Base-by-base conservation (phyloP, 2,329 filamentous ascomycete species). In the Raffaelea ambrosiae region DNA sequence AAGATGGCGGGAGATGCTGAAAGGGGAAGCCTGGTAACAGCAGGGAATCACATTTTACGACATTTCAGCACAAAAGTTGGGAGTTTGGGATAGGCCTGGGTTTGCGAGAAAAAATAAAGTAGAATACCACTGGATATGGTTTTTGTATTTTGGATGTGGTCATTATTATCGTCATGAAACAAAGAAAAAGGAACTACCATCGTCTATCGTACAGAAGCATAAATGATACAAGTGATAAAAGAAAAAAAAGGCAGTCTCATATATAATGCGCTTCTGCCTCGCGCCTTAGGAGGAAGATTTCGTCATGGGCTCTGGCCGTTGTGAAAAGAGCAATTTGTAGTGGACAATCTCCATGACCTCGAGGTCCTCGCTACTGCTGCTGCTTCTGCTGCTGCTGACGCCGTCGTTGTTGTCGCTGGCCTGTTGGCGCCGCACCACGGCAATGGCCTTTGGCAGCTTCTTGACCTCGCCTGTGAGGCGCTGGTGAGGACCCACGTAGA, bases 401-500 rank as follows among this genome's bases (percentile, higher is more conserved):
- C 21, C 48, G 59, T 54, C n/a, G 47, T 61, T 55, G 14, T 58
- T 57, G 42, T 85, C 66, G 19, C 56, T 56, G 19, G 56, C 60
- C 19, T 58, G 60, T 49, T 73, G 73, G 58, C 77, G 79, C 53
- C 81, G 76, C 21, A 97, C 73, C n/a, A 97, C 72, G 4, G 84
- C 93, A 55, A 96, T 62, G 3, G 90, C 83, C 59, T 79, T 86
- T 5, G 77, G 76, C 44, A 97, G 67, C 66, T 89, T 95, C 73
- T 89, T 95, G 43, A 95, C 82, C 64, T 97, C 89, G 3, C 93
- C 93, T 1, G 82, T 86, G 61, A 97, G 76, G 51, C 90, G 77
- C 68, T 97, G 93, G 62, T 96, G 86, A 59, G 84, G 79, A 5
- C 91, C 93, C 4, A 97, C 78, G 61, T 91, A 95, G 43, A 97